Conservation (phyloP, 2,329 filamentous ascomycete species). For the Aspergillus melleus region DNA sequence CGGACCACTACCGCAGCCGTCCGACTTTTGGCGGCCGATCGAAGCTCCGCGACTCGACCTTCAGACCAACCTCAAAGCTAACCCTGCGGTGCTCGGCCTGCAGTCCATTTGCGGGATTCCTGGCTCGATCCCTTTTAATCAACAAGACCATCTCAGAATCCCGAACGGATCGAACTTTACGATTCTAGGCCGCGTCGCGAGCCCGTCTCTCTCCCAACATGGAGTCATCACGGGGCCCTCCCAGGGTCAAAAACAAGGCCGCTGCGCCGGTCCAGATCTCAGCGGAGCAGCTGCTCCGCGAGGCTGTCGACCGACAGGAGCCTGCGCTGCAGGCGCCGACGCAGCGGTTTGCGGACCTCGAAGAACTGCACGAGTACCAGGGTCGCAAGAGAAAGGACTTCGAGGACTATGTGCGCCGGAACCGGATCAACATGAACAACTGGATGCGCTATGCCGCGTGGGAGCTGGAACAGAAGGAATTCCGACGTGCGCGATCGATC, state of each 20-base stretch:
- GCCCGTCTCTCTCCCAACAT: conserved; percentile 53
- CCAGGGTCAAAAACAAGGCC: conserved; percentile 98
- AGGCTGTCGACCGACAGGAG: conserved; percentile 96
- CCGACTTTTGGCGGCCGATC: conserved; percentile 12
- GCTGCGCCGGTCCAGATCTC: conserved; percentile 88
- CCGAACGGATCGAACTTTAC: neutral
- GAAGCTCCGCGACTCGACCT: neutral
- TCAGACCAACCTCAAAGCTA: neutral
- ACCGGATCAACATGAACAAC: conserved; percentile 94
- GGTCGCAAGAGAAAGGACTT: conserved; percentile 95
- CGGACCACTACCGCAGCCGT: conserved; percentile 18
- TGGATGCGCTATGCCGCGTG: conserved; percentile 98
- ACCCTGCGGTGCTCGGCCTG: neutral
- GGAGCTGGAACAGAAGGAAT: conserved; percentile 98
- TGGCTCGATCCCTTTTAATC: neutral
- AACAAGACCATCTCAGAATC: neutral
- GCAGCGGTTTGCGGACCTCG: conserved; percentile 91
- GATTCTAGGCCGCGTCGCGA: neutral
- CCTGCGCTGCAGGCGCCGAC: conserved; percentile 83
- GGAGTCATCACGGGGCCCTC: conserved; percentile 88
- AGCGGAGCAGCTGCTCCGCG: conserved; percentile 93
- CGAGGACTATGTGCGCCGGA: conserved; percentile 95
- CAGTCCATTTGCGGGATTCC: neutral
- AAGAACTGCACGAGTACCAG: conserved; percentile 97
- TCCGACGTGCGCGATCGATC: conserved; percentile 82